A percentile compares a stretch with the other conserved stretches of the same genome.
Evolutionary conservation across 2,329 filamentous ascomycete genomes (phyloP).

Genomic region (Geosmithia putterillii): DNA sequence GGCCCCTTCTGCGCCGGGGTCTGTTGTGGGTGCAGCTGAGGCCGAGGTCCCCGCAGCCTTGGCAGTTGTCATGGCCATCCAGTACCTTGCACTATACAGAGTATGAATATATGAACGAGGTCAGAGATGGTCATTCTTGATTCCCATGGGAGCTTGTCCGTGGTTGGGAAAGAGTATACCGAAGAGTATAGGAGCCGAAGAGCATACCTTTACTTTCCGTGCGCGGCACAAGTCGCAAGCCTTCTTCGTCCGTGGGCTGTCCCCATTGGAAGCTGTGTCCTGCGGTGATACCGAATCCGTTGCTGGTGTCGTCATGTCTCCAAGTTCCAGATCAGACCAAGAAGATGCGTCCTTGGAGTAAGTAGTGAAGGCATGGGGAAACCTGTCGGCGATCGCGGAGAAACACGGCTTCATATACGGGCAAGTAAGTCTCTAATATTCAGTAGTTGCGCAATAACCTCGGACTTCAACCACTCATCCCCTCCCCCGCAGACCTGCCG

Average conservation of each 20-base stretch:
- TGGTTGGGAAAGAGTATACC: no score
- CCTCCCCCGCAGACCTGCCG: no score
- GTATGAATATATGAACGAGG: not conserved
- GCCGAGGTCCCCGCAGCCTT: slow-evolving; percentile 11
- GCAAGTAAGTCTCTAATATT: no score
- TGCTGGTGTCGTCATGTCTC: not conserved
- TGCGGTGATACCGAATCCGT: not conserved
- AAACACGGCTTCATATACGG: not conserved
- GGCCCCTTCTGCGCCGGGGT: slow-evolving; percentile 13
- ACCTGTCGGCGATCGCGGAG: not conserved
- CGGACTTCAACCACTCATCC: not conserved
- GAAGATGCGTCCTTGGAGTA: no score
- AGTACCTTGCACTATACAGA: slow-evolving; percentile 8
- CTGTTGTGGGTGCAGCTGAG: slow-evolving; percentile 13
- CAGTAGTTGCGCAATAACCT: not conserved
- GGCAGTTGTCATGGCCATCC: slow-evolving; percentile 5
- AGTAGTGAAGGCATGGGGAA: no score
- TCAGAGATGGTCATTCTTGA: not conserved
- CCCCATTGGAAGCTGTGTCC: no score
- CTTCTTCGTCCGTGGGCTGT: slow-evolving; percentile 9
- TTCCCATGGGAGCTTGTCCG: not conserved
- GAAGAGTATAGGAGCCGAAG: not conserved
- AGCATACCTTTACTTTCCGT: slow-evolving; percentile 13
- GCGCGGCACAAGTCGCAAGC: slow-evolving; percentile 16
- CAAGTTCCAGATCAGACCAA: not conserved